Base-by-base conservation (phyloP, 805 yeast genomes). In the Kockiozyma suomiensis region DNA sequence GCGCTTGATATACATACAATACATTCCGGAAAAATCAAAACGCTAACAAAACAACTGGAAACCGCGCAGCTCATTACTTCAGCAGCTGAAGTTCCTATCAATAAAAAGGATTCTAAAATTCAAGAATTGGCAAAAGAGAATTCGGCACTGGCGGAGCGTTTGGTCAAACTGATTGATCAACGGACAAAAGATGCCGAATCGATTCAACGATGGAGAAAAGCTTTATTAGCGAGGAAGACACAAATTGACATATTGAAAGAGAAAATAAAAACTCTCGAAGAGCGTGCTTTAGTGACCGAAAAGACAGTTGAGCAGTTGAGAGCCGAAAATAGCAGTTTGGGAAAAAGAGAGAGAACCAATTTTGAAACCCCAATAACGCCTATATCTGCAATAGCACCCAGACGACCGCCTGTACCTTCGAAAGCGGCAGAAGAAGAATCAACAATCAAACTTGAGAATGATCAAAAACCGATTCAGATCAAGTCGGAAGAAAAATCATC, bases 1-100 rank as follows among this genome's bases (percentile, higher is more conserved):
- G 32, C 43, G 26, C 7, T 23, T 3, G 53, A 49, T 25, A 4
- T 37, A 13, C 43, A 49, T 25, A 23, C 25, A 8, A 37, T 37
- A 49, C n/a, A 19, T 26, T 15, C 38, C n/a, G 21, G 53, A 13
- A 49, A 37, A n/a, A n/a, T 49, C 43, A 49, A 49, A 37, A 25
- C 53, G 12, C 40, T 49, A 4, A 19, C 13, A 2, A 17, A 21
- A 32, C 51, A 48, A 17, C 26, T 32, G 30, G 51, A 48, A 17
- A 33, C 51, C 26, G 13, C 37, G 41, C 17, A 48, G 19, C 13
- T 33, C 6, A 33, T 23, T 7, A 7, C 40, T 7, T 19, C 6
- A 10, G 19, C 28, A 10, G 17, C 51, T 1, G 25, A 15, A 19
- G 23, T 21, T 15, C 28, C 40, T 19, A 30, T n/a, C 8, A 13